These are phyloP conservation scores for Beverwykella pulmonaria DNA, from an alignment of 495 filamentous ascomycete genomes.

Conservation along the genomic window DNA sequence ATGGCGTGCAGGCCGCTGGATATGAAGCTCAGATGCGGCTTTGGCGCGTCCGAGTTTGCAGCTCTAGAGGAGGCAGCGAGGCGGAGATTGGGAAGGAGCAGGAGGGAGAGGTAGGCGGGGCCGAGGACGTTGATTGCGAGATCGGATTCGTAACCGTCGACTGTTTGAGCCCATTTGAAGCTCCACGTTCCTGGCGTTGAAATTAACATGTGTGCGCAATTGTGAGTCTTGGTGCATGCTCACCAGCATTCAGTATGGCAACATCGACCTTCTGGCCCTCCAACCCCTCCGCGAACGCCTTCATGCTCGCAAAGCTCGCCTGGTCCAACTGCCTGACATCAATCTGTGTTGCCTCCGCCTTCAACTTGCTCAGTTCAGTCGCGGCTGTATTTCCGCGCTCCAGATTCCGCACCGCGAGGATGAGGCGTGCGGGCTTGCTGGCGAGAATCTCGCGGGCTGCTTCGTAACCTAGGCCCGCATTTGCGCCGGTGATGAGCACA, in stretches of 20 bases:
- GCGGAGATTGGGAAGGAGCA: constrained; percentile 10
- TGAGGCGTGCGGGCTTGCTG: constrained; percentile 8
- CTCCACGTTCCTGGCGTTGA: constrained; percentile 1
- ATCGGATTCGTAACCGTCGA: constrained; percentile 4
- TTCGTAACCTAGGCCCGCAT: constrained; percentile 10
- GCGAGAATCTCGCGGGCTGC: constrained; percentile 4
- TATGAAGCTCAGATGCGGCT: constrained; percentile 13
- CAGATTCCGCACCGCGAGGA: constrained; percentile 14
- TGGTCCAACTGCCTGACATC: constrained; percentile 12
- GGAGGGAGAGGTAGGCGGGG: constrained; percentile 6
- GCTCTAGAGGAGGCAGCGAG: not conserved
- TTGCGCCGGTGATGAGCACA: constrained; percentile 15
- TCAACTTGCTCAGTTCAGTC: not conserved
- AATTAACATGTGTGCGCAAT: not conserved
- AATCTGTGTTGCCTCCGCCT: not conserved
- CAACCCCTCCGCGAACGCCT: constrained; percentile 8
- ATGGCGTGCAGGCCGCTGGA: constrained; percentile 13
- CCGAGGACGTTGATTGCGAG: constrained; percentile 6
- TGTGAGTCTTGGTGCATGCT: not conserved
- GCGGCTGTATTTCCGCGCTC: constrained; percentile 7
- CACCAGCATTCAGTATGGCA: constrained; percentile 16
- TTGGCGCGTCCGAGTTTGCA: not conserved
- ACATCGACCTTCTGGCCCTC: constrained; percentile 9
- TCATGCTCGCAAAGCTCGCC: not conserved
- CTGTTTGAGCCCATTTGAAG: constrained; percentile 6